phyloP scores from a whole-genome alignment of 495 filamentous ascomycete species.

The Talaromyces thailandensis region DNA sequence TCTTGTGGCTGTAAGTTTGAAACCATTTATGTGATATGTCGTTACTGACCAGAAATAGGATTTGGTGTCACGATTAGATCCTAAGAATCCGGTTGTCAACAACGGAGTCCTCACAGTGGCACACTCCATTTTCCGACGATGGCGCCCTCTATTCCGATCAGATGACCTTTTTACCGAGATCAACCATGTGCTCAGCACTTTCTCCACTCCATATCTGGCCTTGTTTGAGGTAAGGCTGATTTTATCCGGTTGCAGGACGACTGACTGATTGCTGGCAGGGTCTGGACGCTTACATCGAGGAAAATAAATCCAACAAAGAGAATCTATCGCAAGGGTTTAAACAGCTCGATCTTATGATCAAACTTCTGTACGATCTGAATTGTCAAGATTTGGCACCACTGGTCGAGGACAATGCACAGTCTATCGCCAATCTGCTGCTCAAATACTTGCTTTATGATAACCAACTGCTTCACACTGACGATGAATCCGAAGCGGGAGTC shows the following conservation, averaged over 20 bases:
- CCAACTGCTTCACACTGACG: conserved; percentile 65
- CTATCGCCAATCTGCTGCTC: conserved; percentile 69
- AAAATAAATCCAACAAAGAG: conserved; percentile 63
- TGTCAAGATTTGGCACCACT: conserved; percentile 92
- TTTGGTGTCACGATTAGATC: conserved; percentile 76
- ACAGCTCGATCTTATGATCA: conserved; percentile 76
- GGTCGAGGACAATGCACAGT: conserved; percentile 76
- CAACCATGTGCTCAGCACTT: conserved; percentile 81
- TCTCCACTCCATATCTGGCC: conserved; percentile 70
- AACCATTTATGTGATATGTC: conserved; percentile 4
- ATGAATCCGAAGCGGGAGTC: conserved; percentile 77
- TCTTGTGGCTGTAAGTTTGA: conserved; percentile 59
- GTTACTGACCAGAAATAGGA: conserved; percentile 41
- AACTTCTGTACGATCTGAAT: conserved; percentile 90
- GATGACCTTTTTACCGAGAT: conserved; percentile 89
- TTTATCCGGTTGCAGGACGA: neutral
- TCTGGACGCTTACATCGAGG: conserved; percentile 67
- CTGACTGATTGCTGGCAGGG: conserved; percentile 35
- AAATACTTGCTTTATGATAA: conserved; percentile 93
- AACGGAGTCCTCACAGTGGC: conserved; percentile 94
- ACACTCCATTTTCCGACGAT: conserved; percentile 95
- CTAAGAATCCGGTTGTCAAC: conserved; percentile 68
- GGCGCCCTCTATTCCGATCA: conserved; percentile 86
- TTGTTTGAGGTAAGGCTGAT: conserved; percentile 55
- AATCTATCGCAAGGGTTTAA: conserved; percentile 66